Conservation (phyloP, 1,284 basidiomycete genomes). For the Singerocomus inundabilis region DNA sequence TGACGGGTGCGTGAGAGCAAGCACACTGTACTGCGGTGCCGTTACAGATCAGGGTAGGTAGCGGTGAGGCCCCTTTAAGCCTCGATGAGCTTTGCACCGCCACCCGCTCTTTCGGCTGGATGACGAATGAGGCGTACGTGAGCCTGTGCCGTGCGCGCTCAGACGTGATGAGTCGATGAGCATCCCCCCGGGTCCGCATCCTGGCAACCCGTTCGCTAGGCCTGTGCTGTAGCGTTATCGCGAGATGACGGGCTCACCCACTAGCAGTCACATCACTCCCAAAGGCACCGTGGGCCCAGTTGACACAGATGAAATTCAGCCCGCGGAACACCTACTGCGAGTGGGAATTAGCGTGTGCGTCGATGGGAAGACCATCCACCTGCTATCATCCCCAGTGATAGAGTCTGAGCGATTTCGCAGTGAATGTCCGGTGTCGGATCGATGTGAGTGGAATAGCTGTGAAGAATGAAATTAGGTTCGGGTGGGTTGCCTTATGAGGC, state of each 20-base stretch:
- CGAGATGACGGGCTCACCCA: too few relatives aligned
- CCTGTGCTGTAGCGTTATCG: constrained; percentile 1
- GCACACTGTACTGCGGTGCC: constrained; percentile 15
- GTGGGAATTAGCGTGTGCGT: constrained; percentile 8
- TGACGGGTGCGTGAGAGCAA: constrained; percentile 16
- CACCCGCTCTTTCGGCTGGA: constrained; percentile 13
- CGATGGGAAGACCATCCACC: constrained; percentile 1
- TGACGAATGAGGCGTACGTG: background rate
- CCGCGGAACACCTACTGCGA: constrained; percentile 5
- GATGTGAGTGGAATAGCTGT: background rate
- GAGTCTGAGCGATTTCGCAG: constrained; percentile 2
- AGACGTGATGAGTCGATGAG: too few relatives aligned
- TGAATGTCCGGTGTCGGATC: background rate
- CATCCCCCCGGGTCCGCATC: too few relatives aligned
- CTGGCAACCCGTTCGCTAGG: background rate
- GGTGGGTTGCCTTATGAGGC: background rate
- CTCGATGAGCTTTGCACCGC: constrained; percentile 17
- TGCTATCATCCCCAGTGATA: background rate
- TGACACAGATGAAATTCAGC: constrained; percentile 15
- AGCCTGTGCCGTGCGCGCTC: background rate
- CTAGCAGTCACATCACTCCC: background rate
- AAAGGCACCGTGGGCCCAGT: constrained; percentile 11
- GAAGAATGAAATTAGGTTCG: constrained; percentile 3
- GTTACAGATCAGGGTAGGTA: constrained; percentile 11
- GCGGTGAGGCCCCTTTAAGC: constrained; percentile 9